Percentiles rank a stretch among this genome's conserved stretches.
Conservation (phyloP, 2,329 filamentous ascomycete species). For the Colletotrichum melonis region DNA sequence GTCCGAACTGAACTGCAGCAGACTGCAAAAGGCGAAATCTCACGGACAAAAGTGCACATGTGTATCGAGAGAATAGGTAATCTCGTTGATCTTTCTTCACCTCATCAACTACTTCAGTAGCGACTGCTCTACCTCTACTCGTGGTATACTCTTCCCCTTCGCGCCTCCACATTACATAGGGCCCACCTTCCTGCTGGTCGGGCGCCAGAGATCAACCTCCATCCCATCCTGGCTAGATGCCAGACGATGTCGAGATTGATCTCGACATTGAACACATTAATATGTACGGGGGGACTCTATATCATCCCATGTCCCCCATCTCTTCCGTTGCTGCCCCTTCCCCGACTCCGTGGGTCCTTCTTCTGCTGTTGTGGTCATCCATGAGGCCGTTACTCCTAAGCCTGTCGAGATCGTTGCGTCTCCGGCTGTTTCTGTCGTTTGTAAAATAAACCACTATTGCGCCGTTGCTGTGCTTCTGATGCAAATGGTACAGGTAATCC, state of each 20-base stretch:
- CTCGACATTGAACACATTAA: constrained; percentile 35
- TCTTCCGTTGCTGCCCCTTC: constrained; percentile 13
- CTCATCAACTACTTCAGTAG: constrained; percentile 37
- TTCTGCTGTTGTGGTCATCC: constrained; percentile 22
- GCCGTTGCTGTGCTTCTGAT: constrained; percentile 40
- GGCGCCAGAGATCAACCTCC: not conserved
- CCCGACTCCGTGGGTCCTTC: constrained; percentile 27
- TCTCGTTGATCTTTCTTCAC: constrained; percentile 26
- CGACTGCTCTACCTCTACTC: constrained; percentile 38
- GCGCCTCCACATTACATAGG: constrained; percentile 30
- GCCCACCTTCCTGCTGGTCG: constrained; percentile 22
- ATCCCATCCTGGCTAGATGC: not conserved
- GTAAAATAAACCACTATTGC: constrained; percentile 28
- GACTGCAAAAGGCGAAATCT: not conserved
- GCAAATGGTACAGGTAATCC: constrained; percentile 34
- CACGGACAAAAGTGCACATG: not conserved
- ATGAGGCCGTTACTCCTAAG: constrained; percentile 30
- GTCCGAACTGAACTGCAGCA: not conserved
- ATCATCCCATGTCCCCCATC: constrained; percentile 16
- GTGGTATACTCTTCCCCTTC: constrained; percentile 27
- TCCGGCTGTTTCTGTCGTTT: constrained; percentile 31
- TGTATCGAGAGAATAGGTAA: not conserved
- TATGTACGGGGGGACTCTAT: constrained; percentile 32
- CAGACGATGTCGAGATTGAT: not conserved
- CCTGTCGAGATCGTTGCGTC: constrained; percentile 19